phyloP scores from a whole-genome alignment of 2,329 filamentous ascomycete species.

The Venturia asperata region DNA sequence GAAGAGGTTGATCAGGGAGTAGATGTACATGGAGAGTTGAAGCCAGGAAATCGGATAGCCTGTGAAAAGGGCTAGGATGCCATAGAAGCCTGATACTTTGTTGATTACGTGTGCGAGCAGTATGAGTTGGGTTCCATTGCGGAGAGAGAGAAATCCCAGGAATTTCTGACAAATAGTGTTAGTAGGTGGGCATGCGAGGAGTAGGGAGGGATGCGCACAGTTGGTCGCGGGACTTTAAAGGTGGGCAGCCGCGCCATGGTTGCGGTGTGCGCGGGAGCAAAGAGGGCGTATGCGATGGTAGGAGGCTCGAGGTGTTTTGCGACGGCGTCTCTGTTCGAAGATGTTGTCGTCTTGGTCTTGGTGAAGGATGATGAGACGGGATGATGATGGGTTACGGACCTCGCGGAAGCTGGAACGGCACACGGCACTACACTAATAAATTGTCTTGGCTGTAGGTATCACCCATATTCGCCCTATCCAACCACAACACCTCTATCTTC shows the following conservation, averaged over 20 bases:
- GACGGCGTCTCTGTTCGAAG: neutral
- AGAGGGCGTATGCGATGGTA: neutral
- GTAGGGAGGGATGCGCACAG: slow-evolving; percentile 9
- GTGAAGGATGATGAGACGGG: neutral
- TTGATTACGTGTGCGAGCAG: slow-evolving; percentile 79
- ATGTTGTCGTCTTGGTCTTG: no score
- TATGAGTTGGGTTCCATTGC: slow-evolving; percentile 79
- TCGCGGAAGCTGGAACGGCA: no score
- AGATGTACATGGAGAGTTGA: slow-evolving; percentile 87
- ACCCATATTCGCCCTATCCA: neutral
- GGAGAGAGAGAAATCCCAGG: slow-evolving; percentile 76
- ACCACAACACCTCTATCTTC: neutral
- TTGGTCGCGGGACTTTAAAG: slow-evolving; percentile 14
- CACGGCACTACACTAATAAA: no score
- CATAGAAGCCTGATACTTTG: slow-evolving; percentile 86
- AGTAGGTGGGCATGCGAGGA: neutral
- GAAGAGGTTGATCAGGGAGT: slow-evolving; percentile 66
- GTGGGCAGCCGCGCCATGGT: neutral
- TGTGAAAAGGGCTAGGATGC: slow-evolving; percentile 79
- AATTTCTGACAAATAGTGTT: slow-evolving; percentile 39
- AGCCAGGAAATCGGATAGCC: slow-evolving; percentile 75
- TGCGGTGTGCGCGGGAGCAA: neutral
- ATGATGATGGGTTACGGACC: no score
- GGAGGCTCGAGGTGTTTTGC: neutral
- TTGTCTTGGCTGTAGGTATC: neutral